Percentiles rank a stretch among this genome's conserved stretches.
phyloP scores from a whole-genome alignment of 164 flowering plant species.

The Warburgia ugandensis region DNA sequence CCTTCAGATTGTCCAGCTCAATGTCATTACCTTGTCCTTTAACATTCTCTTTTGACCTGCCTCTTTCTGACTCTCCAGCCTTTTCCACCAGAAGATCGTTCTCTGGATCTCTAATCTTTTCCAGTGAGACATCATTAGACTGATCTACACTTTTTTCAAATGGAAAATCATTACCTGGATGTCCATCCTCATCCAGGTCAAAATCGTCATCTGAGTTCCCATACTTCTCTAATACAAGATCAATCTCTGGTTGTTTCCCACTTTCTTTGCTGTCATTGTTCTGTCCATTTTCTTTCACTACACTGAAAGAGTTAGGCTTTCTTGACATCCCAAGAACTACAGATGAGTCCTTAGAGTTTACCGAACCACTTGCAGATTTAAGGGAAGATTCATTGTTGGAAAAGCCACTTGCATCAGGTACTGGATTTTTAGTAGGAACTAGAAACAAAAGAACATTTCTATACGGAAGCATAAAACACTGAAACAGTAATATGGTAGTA shows the following conservation, averaged over 20 bases:
- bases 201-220: conserved; percentile 11
- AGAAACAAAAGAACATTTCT: conserved; percentile 48
- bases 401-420: conserved; percentile 9
- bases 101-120: conserved; percentile 11
- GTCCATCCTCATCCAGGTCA: conserved; percentile 15
- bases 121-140: conserved; percentile 7
- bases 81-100: conserved; percentile 14
- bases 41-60: conserved; percentile 20
- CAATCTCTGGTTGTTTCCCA: conserved; percentile 14
- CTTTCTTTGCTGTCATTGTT: conserved; percentile 4
- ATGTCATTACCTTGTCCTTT: conserved; percentile 13
- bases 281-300: conserved; percentile 8
- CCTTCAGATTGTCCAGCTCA: conserved; percentile 1
- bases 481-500: conserved; percentile 44
- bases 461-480: conserved; percentile 54
- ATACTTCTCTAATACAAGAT: conserved; percentile 10
- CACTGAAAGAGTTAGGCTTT: conserved; percentile 2
- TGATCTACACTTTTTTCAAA: conserved; percentile 10
- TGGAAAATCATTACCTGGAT: conserved; percentile 9
- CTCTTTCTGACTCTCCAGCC: conserved; percentile 9
- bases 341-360: conserved; percentile 8
- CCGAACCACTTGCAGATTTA: conserved; percentile 17
- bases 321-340: conserved; percentile 10
- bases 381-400: conserved; percentile 10
- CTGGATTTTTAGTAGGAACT: conserved; percentile 22